Evolutionary conservation across 495 filamentous ascomycete species (phyloP).

Genomic region (Aspergillus indologenus): DNA sequence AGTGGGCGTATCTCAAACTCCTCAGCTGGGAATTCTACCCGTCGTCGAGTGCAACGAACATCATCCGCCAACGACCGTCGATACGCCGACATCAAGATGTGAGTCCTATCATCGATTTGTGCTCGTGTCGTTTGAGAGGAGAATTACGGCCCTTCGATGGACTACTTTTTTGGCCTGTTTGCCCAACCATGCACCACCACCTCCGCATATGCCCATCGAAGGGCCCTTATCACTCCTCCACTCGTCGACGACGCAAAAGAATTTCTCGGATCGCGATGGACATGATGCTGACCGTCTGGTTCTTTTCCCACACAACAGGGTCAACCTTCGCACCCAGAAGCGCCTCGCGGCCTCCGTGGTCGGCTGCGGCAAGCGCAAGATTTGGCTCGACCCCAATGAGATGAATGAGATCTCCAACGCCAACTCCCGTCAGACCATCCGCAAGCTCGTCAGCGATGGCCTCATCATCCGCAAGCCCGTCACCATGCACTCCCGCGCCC

Average conservation of each 20-base stretch:
- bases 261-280: conserved; percentile 18
- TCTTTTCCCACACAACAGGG: conserved; percentile 57
- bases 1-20: conserved; percentile 42
- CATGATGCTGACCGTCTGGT: conserved; percentile 37
- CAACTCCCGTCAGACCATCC: conserved; percentile 99
- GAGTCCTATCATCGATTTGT: conserved; percentile 38
- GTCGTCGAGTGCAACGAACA: conserved; percentile 49
- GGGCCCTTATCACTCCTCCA: conserved; percentile 7
- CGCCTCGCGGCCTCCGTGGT: conserved; percentile 97
- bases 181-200: conserved; percentile 12
- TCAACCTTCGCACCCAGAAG: conserved; percentile 99
- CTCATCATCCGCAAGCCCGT: conserved; percentile 99
- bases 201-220: conserved; percentile 2
- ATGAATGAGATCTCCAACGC: conserved; percentile 99
- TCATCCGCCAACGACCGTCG: conserved; percentile 53
- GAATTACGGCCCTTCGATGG: conserved; percentile 19
- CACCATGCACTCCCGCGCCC: conserved; percentile 97
- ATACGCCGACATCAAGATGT: conserved; percentile 56
- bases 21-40: conserved; percentile 43
- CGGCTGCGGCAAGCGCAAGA: conserved; percentile 98
- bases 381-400: conserved; percentile 99
- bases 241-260: conserved; percentile 14
- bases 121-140: conserved; percentile 10
- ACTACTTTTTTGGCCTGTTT: conserved; percentile 18
- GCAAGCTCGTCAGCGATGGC: conserved; percentile 99